Percentiles rank a stretch among this genome's conserved stretches.
These are phyloP conservation scores for Aureobasidium sp. DNA, from an alignment of 2,329 filamentous ascomycete genomes.

Conservation along the genomic window DNA sequence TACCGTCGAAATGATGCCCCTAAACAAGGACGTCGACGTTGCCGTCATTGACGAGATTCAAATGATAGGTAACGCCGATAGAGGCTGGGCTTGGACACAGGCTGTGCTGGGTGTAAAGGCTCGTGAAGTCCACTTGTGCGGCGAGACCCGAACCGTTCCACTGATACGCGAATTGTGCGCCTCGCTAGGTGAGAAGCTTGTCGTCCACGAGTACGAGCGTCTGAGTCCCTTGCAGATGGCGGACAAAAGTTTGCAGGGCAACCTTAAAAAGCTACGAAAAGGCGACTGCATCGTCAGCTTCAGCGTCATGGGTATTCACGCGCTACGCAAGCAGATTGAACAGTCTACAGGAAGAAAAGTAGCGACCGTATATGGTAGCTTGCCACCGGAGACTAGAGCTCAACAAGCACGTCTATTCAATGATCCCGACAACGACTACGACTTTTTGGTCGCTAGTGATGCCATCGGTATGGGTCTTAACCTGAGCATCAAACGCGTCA, in stretches of 20 bases:
- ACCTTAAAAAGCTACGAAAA: constrained; percentile 63
- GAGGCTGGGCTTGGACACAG: constrained; percentile 92
- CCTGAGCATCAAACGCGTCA: constrained; percentile 75
- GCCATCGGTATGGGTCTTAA: constrained; percentile 98
- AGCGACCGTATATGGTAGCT: constrained; percentile 83
- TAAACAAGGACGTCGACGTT: constrained; percentile 62
- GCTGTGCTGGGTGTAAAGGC: constrained; percentile 81
- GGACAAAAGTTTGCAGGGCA: constrained; percentile 52
- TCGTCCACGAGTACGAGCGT: constrained; percentile 75
- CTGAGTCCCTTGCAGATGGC: constrained; percentile 69
- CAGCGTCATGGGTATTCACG: constrained; percentile 72
- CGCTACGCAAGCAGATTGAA: constrained; percentile 71
- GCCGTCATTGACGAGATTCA: constrained; percentile 98
- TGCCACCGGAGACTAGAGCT: constrained; percentile 87
- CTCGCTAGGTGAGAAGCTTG: constrained; percentile 69
- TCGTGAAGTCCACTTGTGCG: constrained; percentile 85
- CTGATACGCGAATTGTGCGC: constrained; percentile 71
- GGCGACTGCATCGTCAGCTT: constrained; percentile 89
- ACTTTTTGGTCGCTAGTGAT: constrained; percentile 87
- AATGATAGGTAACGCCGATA: constrained; percentile 74
- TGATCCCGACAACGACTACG: constrained; percentile 89
- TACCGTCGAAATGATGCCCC: constrained; percentile 82
- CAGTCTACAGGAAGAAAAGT: constrained; percentile 66
- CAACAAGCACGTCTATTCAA: constrained; percentile 92
- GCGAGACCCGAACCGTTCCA: constrained; percentile 73